Conservation (phyloP, 768 basidiomycete genomes). For the Lactarius quietus region DNA sequence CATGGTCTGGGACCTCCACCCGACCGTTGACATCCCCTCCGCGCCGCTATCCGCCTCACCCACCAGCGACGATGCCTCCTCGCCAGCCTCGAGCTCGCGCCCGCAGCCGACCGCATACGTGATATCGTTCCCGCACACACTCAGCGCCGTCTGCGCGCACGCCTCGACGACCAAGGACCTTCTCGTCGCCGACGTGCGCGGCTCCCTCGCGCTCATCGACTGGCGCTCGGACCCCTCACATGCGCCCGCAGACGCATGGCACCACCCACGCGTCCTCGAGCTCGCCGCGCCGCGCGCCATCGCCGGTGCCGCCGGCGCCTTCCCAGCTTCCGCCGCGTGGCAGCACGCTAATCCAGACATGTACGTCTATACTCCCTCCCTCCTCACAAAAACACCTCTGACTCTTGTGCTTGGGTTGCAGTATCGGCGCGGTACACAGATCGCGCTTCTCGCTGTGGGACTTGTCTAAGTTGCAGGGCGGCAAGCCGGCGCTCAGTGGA, state of each 20-base stretch:
- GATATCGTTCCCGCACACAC: conserved; percentile 68
- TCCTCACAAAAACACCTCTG: not conserved
- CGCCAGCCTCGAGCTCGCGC: conserved; percentile 37
- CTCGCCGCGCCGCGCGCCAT: conserved; percentile 67
- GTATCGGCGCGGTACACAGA: conserved; percentile 73
- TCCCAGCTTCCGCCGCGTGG: conserved; percentile 67
- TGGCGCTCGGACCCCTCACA: conserved; percentile 71
- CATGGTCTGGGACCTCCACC: conserved; percentile 84
- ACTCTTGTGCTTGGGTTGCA: conserved; percentile 29
- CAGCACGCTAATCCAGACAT: conserved; percentile 64
- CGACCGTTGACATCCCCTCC: conserved; percentile 46
- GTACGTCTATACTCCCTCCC: conserved; percentile 41
- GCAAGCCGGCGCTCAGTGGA: conserved; percentile 63
- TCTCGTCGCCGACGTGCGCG: conserved; percentile 70
- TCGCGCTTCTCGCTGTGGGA: conserved; percentile 77
- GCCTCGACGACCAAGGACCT: conserved; percentile 74
- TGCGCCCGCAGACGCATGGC: conserved; percentile 49
- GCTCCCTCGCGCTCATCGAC: conserved; percentile 74
- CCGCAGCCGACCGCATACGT: conserved; percentile 76
- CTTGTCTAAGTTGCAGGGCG: conserved; percentile 64
- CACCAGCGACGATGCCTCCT: conserved; percentile 29
- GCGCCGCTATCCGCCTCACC: conserved; percentile 35
- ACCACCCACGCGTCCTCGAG: conserved; percentile 62
- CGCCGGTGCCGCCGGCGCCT: conserved; percentile 45
- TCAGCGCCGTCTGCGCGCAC: conserved; percentile 66